Conservation (phyloP, 1,139 yeast species). For the Meyerozyma guilliermondii region DNA sequence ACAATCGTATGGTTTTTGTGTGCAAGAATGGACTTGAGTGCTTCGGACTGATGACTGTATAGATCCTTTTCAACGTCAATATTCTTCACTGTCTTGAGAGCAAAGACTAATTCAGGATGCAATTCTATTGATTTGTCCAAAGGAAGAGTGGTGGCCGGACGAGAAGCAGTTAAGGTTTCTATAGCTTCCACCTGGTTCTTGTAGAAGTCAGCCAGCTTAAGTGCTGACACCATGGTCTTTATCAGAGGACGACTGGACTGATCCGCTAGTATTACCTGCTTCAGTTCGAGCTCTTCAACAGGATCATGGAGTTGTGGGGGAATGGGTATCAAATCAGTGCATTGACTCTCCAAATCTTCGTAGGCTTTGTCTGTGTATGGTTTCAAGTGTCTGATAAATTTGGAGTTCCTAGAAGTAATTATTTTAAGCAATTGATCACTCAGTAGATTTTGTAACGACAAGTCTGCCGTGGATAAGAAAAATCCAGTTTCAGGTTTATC, state of each 20-base stretch:
- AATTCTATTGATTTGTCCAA: constrained; percentile 33
- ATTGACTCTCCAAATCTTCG: constrained; percentile 24
- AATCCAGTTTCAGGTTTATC: constrained; percentile 12
- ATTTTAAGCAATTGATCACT: constrained; percentile 46
- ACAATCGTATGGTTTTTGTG: constrained; percentile 61
- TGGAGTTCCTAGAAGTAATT: constrained; percentile 53
- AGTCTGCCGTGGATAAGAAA: constrained; percentile 22
- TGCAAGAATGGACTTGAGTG: constrained; percentile 54
- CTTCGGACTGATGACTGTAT: constrained; percentile 79
- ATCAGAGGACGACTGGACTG: constrained; percentile 3
- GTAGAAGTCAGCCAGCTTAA: constrained; percentile 46
- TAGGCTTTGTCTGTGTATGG: constrained; percentile 32
- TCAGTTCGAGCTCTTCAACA: constrained; percentile 30
- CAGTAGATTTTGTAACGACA: constrained; percentile 20
- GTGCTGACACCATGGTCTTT: constrained; percentile 41
- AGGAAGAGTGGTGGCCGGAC: constrained; percentile 13
- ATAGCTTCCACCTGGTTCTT: constrained; percentile 53
- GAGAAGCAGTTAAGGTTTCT: constrained; percentile 21
- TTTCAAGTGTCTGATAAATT: constrained; percentile 43
- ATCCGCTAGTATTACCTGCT: not conserved
- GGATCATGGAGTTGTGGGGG: constrained; percentile 28
- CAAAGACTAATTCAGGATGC: constrained; percentile 43
- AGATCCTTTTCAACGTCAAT: constrained; percentile 44
- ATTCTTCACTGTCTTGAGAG: constrained; percentile 44
- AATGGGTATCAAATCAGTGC: constrained; percentile 42